Evolutionary conservation across 495 filamentous ascomycete genomes (phyloP).

Genomic region (Xylaria grammica): DNA sequence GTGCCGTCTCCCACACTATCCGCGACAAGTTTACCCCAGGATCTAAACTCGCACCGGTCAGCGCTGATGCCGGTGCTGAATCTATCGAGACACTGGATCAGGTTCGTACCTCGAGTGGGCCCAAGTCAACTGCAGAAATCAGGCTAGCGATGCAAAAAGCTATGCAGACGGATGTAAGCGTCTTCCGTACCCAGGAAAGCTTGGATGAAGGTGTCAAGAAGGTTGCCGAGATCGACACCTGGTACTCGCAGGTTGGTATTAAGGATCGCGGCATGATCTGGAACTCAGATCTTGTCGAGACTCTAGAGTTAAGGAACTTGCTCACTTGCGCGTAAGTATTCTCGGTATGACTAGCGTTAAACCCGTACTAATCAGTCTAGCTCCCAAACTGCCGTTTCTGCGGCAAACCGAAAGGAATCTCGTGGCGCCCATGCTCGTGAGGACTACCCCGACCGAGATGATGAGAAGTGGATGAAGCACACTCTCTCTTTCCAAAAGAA

Average conservation of each 20-base stretch:
- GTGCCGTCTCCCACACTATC: conserved; percentile 94
- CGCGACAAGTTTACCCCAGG: conserved; percentile 87
- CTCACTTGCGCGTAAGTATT: conserved; percentile 87
- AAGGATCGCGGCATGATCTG: conserved; percentile 99
- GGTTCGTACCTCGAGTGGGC: conserved; percentile 79
- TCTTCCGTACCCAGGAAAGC: conserved; percentile 94
- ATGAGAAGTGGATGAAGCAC: conserved; percentile 98
- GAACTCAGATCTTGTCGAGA: conserved; percentile 97
- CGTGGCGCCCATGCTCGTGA: conserved; percentile 94
- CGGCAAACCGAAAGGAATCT: conserved; percentile 90
- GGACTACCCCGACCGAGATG: conserved; percentile 92
- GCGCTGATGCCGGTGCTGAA: conserved; percentile 82
- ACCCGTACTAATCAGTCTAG: conserved; percentile 37
- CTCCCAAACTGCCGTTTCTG: conserved; percentile 84
- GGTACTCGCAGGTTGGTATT: conserved; percentile 81
- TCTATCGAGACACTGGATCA: conserved; percentile 86
- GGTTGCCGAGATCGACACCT: conserved; percentile 80
- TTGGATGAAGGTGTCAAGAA: conserved; percentile 82
- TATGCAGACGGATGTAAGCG: conserved; percentile 96
- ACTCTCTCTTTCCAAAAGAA: conserved; percentile 91
- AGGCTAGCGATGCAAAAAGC: conserved; percentile 94
- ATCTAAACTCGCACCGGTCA: conserved; percentile 72
- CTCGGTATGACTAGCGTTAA: background rate
- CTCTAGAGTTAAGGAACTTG: conserved; percentile 89
- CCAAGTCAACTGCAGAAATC: conserved; percentile 85